These are phyloP conservation scores for Codiaeum variegatum DNA, from an alignment of 441 rosid genomes.

Conservation along the genomic window DNA sequence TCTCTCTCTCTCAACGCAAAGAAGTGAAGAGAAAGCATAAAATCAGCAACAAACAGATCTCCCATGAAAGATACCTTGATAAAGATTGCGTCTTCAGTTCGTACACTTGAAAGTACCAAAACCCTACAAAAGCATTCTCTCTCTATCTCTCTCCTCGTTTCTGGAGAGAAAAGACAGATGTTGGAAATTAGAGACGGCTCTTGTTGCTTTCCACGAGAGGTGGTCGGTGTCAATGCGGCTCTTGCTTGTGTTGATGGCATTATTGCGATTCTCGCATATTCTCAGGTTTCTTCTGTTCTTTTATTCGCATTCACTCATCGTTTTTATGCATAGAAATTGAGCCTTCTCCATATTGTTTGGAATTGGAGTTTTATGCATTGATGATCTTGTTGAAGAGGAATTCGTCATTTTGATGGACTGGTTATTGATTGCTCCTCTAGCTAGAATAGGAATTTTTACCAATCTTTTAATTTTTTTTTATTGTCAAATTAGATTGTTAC, in stretches of 20 bases:
- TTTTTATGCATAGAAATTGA: neutral
- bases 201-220: slow-evolving; percentile 37
- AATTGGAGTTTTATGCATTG: neutral
- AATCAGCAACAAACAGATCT: slow-evolving; percentile 26
- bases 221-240: slow-evolving; percentile 40
- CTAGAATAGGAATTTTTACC: too few species aligned
- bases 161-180: slow-evolving; percentile 23
- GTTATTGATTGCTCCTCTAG: too few species aligned
- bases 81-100: slow-evolving; percentile 24
- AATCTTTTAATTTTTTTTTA: neutral
- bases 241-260: slow-evolving; percentile 46
- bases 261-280: slow-evolving; percentile 45
- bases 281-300: slow-evolving; percentile 38
- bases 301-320: slow-evolving; percentile 6
- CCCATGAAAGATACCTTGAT: slow-evolving; percentile 36
- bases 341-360: neutral
- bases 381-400: slow-evolving; percentile 4
- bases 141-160: slow-evolving; percentile 5
- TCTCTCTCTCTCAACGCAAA: neutral
- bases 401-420: neutral
- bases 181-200: slow-evolving; percentile 27
- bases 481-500: neutral
- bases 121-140: slow-evolving; percentile 18
- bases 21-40: slow-evolving; percentile 9
- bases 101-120: slow-evolving; percentile 15